A percentile compares a stretch with the other conserved stretches of the same genome.
phyloP scores from a whole-genome alignment of 331 rosid species.

The Erythrophleum ivorense region DNA sequence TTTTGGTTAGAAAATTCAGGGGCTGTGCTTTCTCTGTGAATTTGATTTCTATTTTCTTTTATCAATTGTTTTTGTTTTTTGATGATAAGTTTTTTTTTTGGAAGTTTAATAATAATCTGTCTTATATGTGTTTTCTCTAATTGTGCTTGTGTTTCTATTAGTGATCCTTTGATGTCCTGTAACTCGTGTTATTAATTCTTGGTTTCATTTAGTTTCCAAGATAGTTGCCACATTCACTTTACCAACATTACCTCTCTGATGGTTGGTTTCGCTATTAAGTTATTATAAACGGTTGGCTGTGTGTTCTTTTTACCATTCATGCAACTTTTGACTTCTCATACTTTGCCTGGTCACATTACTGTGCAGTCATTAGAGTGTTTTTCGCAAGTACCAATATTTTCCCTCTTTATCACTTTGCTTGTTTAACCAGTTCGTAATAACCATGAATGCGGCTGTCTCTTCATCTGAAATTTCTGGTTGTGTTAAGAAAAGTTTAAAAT shows the following conservation, averaged over 20 bases:
- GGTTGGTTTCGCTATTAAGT: conserved; percentile 16
- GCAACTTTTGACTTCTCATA: conserved; percentile 32
- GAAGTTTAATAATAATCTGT: not conserved
- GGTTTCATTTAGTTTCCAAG: conserved; percentile 15
- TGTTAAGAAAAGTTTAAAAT: not conserved
- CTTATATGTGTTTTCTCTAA: not conserved
- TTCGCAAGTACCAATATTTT: conserved; percentile 20
- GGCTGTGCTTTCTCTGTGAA: not conserved
- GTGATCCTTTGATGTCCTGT: conserved; percentile 16
- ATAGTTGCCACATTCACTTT: not conserved
- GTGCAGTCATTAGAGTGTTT: not conserved
- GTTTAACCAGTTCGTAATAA: not conserved
- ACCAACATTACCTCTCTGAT: conserved; percentile 2
- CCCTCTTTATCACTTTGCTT: not conserved
- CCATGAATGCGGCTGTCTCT: conserved; percentile 2
- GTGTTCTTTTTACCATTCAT: conserved; percentile 17
- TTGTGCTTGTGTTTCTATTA: not conserved
- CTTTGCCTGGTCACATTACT: not conserved
- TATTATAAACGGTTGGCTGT: not conserved
- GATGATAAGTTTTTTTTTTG: not conserved
- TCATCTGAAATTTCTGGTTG: conserved; percentile 32
- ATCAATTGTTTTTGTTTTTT: not conserved
- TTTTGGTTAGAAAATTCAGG: conserved; percentile 20
- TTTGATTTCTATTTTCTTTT: not conserved
- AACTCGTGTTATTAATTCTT: not conserved